Evolutionary conservation across 495 filamentous ascomycete genomes (phyloP), one percentile per base, ranked within the genome.

Genomic region (Tuber aestivum): DNA sequence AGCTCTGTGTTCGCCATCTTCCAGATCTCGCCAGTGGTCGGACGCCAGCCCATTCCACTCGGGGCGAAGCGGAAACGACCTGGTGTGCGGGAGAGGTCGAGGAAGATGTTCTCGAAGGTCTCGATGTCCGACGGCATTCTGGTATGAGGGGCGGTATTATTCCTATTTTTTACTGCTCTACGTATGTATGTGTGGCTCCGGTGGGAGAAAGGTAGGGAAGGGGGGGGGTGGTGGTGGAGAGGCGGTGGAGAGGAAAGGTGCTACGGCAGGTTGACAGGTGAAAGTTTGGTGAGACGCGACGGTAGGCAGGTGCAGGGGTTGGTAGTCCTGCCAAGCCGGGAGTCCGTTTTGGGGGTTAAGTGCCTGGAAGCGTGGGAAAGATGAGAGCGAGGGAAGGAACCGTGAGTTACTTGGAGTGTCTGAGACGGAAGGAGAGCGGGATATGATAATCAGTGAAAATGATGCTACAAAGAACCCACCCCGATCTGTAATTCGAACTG

Each of bases 51-150:
- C 78, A 97, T 86, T 70, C 96, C 96, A 72, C 89, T 93, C 77
- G 97, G 95, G 65, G 93, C 94, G 79, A 99, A 92, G 81, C 95
- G 90, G 86, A 93, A 97, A 87, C 93, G 95, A 76, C 96, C 96
- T 21, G 89, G 87, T 81, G 93, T 91, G 83, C 92, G 93, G 70
- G 94, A 97, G 41, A 99, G 87, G 84, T 99, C 94, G 75, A 99
- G 89, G 84, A 95, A 92, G 86, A 97, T 97, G 83, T 92, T 93
- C 82, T 98, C 94, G 83, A 99, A 99, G 83, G 89, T 93, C 89
- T 99, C 95, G 74, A 82, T 77, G 27, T 83, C 81, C 20, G 78
- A 78, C 48, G 81, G 73, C 81, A 83, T 83, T 70, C 45, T 77
- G 76, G 12, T 65, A 18, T 16, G 56, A 70, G 38, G 44, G 44